A percentile compares a stretch with the other conserved stretches of the same genome.
phyloP scores from a whole-genome alignment of 148 eudicot species.

The Simmondsia chinensis region DNA sequence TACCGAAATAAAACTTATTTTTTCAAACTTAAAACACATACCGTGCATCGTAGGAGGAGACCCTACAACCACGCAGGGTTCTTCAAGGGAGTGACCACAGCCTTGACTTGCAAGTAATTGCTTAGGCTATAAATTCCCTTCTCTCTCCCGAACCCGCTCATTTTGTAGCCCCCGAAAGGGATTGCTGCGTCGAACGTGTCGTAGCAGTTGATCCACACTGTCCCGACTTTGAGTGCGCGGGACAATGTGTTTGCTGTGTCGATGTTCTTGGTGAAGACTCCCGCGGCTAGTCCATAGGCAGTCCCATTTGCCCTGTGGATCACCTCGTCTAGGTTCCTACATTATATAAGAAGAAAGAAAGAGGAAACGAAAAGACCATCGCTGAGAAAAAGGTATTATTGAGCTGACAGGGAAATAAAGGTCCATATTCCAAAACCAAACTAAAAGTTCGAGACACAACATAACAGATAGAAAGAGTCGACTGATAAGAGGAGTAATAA shows the following conservation, averaged over 20 bases:
- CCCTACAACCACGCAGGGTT: constrained; percentile 60
- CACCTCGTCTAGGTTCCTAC: constrained; percentile 58
- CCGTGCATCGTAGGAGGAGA: too few relatives aligned
- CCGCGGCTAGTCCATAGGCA: constrained; percentile 67
- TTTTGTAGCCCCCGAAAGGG: constrained; percentile 80
- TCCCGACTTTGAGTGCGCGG: constrained; percentile 62
- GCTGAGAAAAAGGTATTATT: not conserved
- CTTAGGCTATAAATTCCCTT: constrained; percentile 51
- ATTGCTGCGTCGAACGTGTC: constrained; percentile 51
- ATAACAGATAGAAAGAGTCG: too few relatives aligned
- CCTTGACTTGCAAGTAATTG: constrained; percentile 74
- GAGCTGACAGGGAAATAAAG: not conserved
- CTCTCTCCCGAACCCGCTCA: constrained; percentile 79
- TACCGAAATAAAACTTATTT: too few relatives aligned
- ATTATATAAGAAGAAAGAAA: not conserved
- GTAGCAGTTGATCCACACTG: constrained; percentile 73
- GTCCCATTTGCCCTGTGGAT: constrained; percentile 53
- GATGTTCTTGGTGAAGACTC: constrained; percentile 62
- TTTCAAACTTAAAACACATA: too few relatives aligned
- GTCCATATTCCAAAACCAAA: too few relatives aligned
- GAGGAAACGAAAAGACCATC: not conserved
- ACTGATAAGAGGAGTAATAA: too few relatives aligned
- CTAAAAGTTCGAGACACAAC: too few relatives aligned
- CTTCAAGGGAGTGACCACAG: constrained; percentile 56
- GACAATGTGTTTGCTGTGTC: constrained; percentile 63